These are phyloP conservation scores for Globisporangium acanthophoron DNA, from an alignment of 352 stramenopile species.

Conservation along the genomic window DNA sequence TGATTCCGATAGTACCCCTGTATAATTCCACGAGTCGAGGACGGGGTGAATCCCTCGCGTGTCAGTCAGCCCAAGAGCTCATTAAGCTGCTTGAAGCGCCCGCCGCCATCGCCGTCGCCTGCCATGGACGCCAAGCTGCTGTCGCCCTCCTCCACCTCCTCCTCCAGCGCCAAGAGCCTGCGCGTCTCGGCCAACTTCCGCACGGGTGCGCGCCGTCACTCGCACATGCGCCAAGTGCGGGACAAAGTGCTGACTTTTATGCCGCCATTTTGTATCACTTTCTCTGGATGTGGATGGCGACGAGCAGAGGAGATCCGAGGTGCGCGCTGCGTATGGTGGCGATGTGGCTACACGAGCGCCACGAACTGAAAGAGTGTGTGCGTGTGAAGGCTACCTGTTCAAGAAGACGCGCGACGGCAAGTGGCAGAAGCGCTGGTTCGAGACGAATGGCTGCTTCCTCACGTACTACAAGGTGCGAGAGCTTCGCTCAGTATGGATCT, in stretches of 20 bases:
- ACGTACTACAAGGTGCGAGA: constrained; percentile 96
- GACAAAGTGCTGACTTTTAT: background rate
- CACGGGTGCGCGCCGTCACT: constrained; percentile 23
- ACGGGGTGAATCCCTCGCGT: too few species aligned
- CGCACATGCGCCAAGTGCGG: background rate
- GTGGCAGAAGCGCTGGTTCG: constrained; percentile 98
- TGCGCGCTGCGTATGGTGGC: constrained; percentile 8
- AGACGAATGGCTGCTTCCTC: constrained; percentile 97
- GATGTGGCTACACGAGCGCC: too few species aligned
- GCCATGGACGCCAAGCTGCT: constrained; percentile 12
- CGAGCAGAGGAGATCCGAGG: constrained; percentile 51
- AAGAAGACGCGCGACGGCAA: constrained; percentile 93
- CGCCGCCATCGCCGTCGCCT: background rate
- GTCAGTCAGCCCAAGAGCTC: too few species aligned
- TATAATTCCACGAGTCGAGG: too few species aligned
- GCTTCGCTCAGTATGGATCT: too few species aligned
- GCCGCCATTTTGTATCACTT: background rate
- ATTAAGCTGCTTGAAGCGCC: too few species aligned
- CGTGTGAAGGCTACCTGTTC: constrained; percentile 79
- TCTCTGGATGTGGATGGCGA: background rate
- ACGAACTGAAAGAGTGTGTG: too few species aligned
- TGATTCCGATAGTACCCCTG: too few species aligned
- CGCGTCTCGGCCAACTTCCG: constrained; percentile 62
- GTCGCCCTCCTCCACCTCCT: constrained; percentile 7
- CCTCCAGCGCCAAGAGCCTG: constrained; percentile 12